A percentile compares a stretch with the other conserved stretches of the same genome.
phyloP scores from a whole-genome alignment of 306 rosid genomes.

The Pterocarpus santalinus region DNA sequence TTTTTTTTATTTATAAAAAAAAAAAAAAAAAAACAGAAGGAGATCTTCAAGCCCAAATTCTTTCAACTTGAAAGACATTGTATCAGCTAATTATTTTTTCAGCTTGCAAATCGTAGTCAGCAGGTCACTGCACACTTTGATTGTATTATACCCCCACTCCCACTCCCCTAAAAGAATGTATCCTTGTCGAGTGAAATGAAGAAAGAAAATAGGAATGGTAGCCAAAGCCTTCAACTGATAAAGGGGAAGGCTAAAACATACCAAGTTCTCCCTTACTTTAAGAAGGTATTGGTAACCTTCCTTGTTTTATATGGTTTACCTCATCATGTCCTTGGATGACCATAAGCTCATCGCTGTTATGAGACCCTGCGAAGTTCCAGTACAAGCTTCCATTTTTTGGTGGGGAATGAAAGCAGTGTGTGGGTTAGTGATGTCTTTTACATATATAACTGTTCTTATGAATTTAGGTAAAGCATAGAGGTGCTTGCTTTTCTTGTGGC shows the following conservation, averaged over 20 bases:
- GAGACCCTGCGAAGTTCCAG: constrained; percentile 92
- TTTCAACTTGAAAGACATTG: too few relatives aligned
- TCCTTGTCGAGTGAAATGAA: too few relatives aligned
- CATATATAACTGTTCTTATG: constrained; percentile 42
- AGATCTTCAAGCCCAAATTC: not conserved
- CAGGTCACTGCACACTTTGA: too few relatives aligned
- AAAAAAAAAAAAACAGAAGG: not conserved
- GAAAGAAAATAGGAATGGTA: not conserved
- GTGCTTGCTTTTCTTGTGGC: constrained; percentile 44
- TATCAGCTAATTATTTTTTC: not conserved
- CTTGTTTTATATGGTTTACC: constrained; percentile 54
- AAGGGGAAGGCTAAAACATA: constrained; percentile 41
- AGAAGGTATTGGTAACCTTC: constrained; percentile 55
- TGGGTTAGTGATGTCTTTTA: constrained; percentile 34
- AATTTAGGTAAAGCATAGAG: constrained; percentile 22
- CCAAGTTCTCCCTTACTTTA: constrained; percentile 61
- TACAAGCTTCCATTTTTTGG: constrained; percentile 82
- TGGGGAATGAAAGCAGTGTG: constrained; percentile 43
- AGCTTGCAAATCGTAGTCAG: not conserved
- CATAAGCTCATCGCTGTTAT: constrained; percentile 86
- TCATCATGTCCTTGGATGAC: constrained; percentile 89
- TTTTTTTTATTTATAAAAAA: too few relatives aligned
- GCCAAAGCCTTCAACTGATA: constrained; percentile 8
- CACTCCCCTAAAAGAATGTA: too few relatives aligned
- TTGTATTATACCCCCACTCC: too few relatives aligned